Base-by-base conservation (phyloP, 106 monocot species). In the Apostasia ramifera region DNA sequence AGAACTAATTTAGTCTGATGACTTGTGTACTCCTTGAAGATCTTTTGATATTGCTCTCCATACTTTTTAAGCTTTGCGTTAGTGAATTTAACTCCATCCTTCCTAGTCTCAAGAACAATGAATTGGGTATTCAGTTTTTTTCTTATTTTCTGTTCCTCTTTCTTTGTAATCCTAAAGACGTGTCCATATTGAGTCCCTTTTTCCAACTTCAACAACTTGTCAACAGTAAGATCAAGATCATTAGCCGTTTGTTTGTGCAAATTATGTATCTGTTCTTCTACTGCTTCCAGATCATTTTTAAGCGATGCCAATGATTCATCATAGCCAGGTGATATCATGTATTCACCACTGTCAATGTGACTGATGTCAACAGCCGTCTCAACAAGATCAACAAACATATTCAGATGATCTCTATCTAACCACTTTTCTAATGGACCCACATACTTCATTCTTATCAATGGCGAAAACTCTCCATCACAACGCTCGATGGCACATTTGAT, bases 21-120 rank as follows among this genome's bases (percentile, higher is more conserved):
- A 71, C 66, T 85, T 76, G 78, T 79, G 59, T 92, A 97, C 71
- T 84, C 83, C 55, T 81, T 76, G 61, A 83, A 72, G 63, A 90
- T 57, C 47, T 75, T 82, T 74, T 97, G 97, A 70, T 89, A 92
- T 66, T 89, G 74, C 78, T 87, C 86, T 68, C 97, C 87, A 62
- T 90, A 71, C 72, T 80, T 97, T 75, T 97, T 92, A 60, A 97
- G 89, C 67, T 79, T 92, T 15, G 86, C 61, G 57, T 87, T 92
- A 67, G 97, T 89, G 65, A 97, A 97, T 77, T 92, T 97, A 38
- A 97, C 83, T 41, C 97, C 97, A 87, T 97, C 97, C 71, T 97
- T 97, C 41, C 97, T 80, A 50, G 97, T 97, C 83, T 92, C 97
- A 51, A 97, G 82, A 74, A 97, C 75, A 74, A 89, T 77, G 73